Base-by-base conservation (phyloP, 306 rosid genomes). In the Vigna nakashimae region DNA sequence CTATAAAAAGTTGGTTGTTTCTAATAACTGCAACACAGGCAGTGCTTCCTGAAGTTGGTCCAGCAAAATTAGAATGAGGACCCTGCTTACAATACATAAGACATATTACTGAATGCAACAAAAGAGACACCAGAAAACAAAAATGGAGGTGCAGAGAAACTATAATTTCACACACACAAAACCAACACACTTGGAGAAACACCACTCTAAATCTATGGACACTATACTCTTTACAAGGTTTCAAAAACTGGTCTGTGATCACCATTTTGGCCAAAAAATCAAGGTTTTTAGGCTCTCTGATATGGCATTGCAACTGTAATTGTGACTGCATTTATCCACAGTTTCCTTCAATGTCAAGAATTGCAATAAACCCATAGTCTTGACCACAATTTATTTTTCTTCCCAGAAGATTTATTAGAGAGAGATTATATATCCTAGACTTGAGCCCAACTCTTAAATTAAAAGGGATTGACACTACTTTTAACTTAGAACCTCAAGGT, bases 1-100 rank as follows among this genome's bases (percentile, higher is more conserved):
- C 94, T 62, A 94, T 94, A 79, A 93, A 3, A 65, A 94, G 91
- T 64, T 84, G 84, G 57, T 82, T 89, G 85, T 89, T 84, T 89
- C 90, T 79, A 65, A 91, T 81, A 82, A 94, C 18, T 46, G 97
- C 96, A 80, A 94, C 98, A 81, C 98, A 94, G 36, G 98, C 97
- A 10, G 98, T 94, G 88, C 98, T 78, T 70, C 98, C 98, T 20
- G 98, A 94, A 69, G 92, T 94, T 75, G 98, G 98, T 81, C 98
- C 98, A 71, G 82, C 70, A 71, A 90, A 91, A 81, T 90, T 96
- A 74, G 98, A 90, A 86, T 94, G 98, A 62, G 97, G 97, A n/a
- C 98, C 98, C 98, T 94, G 87, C 71, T 73, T 59, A 83, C 78
- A 66, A 36, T 14, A 60, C 40, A 7, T 55, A 40, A 43, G 45